These are phyloP conservation scores for Perkinsus olseni DNA, from an alignment of 169 alveolate genomes.

Conservation along the genomic window DNA sequence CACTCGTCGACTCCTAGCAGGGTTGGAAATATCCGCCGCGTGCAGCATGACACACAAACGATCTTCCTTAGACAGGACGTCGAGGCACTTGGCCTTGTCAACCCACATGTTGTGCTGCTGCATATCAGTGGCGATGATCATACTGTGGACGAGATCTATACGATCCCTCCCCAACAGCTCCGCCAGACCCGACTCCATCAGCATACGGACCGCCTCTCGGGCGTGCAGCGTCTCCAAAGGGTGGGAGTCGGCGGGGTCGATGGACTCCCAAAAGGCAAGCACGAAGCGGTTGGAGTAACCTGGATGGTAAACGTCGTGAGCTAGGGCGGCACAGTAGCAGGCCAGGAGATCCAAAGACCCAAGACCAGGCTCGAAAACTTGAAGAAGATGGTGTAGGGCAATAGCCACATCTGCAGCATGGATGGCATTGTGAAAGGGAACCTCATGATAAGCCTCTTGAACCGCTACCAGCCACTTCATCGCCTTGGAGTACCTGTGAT, in stretches of 20 bases:
- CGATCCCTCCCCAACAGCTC: background rate
- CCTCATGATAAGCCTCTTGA: background rate
- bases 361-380: background rate
- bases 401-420: background rate
- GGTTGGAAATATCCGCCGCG: background rate
- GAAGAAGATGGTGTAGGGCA: background rate
- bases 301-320: background rate
- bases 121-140: background rate
- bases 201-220: background rate
- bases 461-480: background rate
- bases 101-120: background rate
- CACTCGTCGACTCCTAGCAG: background rate
- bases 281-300: background rate
- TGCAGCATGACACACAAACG: background rate
- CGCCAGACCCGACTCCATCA: background rate
- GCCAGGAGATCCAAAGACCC: background rate
- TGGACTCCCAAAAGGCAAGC: background rate
- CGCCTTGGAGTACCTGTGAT: background rate
- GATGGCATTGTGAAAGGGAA: background rate
- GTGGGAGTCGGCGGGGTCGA: background rate
- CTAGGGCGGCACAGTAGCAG: background rate
- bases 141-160: background rate
- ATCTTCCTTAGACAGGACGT: background rate
- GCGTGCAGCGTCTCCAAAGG: background rate
- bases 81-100: background rate